Percentiles rank a stretch among this genome's conserved stretches.
phyloP scores from a whole-genome alignment of 2,329 filamentous ascomycete species.

The Gremmenia infestans region DNA sequence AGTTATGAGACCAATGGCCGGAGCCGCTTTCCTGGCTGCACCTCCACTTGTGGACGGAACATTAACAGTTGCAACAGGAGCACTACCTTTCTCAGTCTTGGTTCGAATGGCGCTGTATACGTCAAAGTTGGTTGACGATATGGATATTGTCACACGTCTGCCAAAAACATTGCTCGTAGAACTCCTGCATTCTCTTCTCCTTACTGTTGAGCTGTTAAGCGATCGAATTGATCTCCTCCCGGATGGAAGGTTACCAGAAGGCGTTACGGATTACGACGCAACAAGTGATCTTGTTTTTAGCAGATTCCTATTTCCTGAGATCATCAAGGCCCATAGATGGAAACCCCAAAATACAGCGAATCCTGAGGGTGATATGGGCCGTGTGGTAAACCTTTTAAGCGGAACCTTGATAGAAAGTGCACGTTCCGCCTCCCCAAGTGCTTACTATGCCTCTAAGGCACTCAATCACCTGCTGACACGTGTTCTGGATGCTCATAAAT shows the following conservation, averaged over 20 bases:
- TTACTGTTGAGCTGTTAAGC: slow-evolving; percentile 47
- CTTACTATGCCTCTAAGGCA: slow-evolving; percentile 48
- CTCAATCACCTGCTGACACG: slow-evolving; percentile 46
- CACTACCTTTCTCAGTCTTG: slow-evolving; percentile 64
- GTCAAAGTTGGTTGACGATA: slow-evolving; percentile 47
- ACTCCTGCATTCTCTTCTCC: slow-evolving; percentile 45
- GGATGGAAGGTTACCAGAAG: slow-evolving; percentile 43
- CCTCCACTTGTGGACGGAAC: slow-evolving; percentile 23
- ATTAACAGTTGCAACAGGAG: slow-evolving; percentile 47
- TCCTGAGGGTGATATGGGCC: slow-evolving; percentile 36
- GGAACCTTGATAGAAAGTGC: slow-evolving; percentile 34
- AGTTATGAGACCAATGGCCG: slow-evolving; percentile 67
- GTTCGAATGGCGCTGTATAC: slow-evolving; percentile 73
- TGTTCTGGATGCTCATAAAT: slow-evolving; percentile 43
- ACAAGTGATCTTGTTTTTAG: not conserved
- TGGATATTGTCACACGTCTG: slow-evolving; percentile 36
- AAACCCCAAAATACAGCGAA: slow-evolving; percentile 31
- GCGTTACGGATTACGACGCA: slow-evolving; percentile 34
- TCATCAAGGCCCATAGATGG: slow-evolving; percentile 11
- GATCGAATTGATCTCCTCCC: slow-evolving; percentile 46
- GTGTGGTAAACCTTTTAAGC: not conserved
- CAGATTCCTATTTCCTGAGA: not conserved
- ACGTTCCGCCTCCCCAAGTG: slow-evolving; percentile 19
- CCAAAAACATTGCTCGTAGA: slow-evolving; percentile 43
- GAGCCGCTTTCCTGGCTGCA: slow-evolving; percentile 60